A percentile compares a stretch with the other conserved stretches of the same genome.
phyloP scores from a whole-genome alignment of 306 rosid genomes.

The Fragaria vesca region DNA sequence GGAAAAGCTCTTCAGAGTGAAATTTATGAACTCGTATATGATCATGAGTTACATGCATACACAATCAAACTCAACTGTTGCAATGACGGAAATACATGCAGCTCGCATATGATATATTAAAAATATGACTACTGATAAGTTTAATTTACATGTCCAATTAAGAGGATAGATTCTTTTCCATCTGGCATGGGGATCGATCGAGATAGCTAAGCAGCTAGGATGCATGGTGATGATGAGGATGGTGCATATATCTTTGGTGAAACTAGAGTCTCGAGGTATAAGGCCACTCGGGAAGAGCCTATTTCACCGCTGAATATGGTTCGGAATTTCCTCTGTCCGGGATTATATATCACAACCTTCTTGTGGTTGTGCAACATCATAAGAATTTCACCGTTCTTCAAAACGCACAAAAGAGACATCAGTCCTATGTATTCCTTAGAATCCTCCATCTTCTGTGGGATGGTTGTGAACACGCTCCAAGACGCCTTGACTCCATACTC shows the following conservation, averaged over 20 bases:
- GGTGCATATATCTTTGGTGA: constrained; percentile 3
- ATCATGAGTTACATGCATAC: neutral
- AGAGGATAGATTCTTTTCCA: neutral
- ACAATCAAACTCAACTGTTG: neutral
- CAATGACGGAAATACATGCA: neutral
- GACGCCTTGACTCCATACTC: constrained; percentile 17
- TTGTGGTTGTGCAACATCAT: constrained; percentile 20
- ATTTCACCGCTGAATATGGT: neutral
- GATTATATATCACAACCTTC: constrained; percentile 7
- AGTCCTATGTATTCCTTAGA: constrained; percentile 15
- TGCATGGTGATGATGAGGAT: neutral
- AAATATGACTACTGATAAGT: neutral
- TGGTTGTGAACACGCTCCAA: constrained; percentile 18
- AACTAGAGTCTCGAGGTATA: constrained; percentile 8
- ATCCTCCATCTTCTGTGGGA: constrained; percentile 22
- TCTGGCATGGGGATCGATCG: too few relatives aligned
- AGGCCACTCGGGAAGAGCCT: constrained; percentile 3
- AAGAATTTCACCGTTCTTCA: neutral
- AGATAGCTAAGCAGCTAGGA: neutral
- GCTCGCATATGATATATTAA: neutral
- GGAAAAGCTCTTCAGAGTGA: neutral
- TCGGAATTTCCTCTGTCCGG: constrained; percentile 1
- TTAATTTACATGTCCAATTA: neutral
- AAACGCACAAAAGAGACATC: constrained; percentile 9
- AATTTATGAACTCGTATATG: neutral